Evolutionary conservation across 768 basidiomycete genomes (phyloP).

Genomic region (Termitomyces heimii): DNA sequence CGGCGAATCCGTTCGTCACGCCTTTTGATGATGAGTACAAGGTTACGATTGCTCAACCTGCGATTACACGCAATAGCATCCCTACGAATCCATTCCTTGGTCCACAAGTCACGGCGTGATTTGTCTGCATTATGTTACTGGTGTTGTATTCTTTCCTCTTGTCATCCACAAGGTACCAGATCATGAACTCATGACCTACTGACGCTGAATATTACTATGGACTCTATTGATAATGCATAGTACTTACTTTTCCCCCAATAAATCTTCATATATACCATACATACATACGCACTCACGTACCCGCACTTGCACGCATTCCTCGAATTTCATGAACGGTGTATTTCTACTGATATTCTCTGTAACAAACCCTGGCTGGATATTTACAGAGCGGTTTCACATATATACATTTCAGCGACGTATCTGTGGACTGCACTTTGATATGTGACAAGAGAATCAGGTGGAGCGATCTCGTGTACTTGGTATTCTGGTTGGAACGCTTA

Average conservation of each 20-base stretch:
- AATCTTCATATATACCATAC: background rate
- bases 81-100: conserved; percentile 45
- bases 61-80: conserved; percentile 35
- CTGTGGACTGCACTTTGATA: too few relatives aligned
- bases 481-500: too few relatives aligned
- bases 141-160: background rate
- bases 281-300: background rate
- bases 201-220: background rate
- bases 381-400: background rate
- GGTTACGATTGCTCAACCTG: conserved; percentile 19
- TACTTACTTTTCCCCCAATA: background rate
- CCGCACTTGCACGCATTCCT: background rate
- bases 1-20: conserved; percentile 59
- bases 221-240: background rate
- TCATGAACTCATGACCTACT: background rate
- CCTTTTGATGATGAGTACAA: conserved; percentile 73
- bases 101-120: conserved; percentile 7
- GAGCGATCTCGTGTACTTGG: too few relatives aligned
- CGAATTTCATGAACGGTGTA: background rate
- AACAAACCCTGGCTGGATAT: background rate
- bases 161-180: background rate
- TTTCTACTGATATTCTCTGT: conserved; percentile 1
- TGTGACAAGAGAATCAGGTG: too few relatives aligned
- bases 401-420: conserved; percentile 1
- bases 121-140: background rate